Conservation (phyloP, 441 rosid genomes). For the Geranium incanum region DNA sequence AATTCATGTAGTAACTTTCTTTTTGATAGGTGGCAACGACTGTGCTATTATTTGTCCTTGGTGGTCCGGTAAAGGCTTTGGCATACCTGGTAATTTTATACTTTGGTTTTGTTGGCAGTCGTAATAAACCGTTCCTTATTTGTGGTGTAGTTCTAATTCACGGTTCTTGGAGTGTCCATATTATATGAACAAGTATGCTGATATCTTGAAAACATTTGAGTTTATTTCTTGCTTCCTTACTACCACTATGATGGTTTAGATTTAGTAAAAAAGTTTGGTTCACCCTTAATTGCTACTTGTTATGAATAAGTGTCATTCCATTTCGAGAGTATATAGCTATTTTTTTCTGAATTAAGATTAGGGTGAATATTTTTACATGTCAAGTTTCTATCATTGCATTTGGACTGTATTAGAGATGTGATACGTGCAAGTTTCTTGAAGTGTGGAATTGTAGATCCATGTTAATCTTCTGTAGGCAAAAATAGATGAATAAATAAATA, state of each 20-base stretch:
- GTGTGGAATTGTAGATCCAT: not conserved
- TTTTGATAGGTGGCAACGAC: constrained; percentile 74
- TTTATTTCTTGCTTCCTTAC: not conserved
- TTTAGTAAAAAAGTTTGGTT: too few relatives aligned
- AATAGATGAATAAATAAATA: too few relatives aligned
- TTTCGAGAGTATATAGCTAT: not conserved
- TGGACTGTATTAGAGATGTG: not conserved
- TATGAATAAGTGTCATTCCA: not conserved
- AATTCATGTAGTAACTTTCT: constrained; percentile 10
- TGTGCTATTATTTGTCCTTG: constrained; percentile 67
- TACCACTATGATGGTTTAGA: too few relatives aligned
- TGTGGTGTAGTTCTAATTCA: not conserved
- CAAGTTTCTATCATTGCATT: not conserved
- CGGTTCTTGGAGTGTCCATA: not conserved
- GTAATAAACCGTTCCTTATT: not conserved
- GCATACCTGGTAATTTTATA: constrained; percentile 62
- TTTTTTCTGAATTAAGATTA: not conserved
- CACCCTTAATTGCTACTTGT: too few relatives aligned
- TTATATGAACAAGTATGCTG: not conserved
- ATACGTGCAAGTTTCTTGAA: not conserved
- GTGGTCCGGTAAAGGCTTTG: constrained; percentile 82
- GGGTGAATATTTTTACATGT: not conserved
- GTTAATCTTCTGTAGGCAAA: not conserved
- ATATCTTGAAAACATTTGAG: not conserved
- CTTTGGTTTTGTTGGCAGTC: not conserved